phyloP scores from a whole-genome alignment of 192 early-diverging fungal genomes.

The Backusella circina region DNA sequence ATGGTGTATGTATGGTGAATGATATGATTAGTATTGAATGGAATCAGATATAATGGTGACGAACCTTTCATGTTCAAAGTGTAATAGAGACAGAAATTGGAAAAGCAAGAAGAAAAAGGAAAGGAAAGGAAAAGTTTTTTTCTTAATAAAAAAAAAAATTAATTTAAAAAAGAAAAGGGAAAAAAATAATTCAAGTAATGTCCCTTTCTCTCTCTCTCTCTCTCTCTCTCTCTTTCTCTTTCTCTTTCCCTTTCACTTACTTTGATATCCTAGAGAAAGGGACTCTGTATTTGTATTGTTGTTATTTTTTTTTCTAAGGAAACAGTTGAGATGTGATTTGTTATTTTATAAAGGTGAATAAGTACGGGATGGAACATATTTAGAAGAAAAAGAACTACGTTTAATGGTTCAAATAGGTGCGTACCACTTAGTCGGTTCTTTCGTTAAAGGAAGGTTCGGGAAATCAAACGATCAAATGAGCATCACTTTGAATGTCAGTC shows the following conservation, averaged over 20 bases:
- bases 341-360: background rate
- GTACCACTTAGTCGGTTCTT: background rate
- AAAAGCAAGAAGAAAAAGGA: background rate
- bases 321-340: background rate
- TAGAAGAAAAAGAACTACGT: background rate
- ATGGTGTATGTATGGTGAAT: background rate
- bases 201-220: background rate
- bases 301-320: background rate
- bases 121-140: background rate
- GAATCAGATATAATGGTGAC: background rate
- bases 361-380: background rate
- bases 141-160: background rate
- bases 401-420: background rate
- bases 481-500: background rate
- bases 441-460: background rate
- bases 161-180: background rate
- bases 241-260: background rate
- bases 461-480: background rate
- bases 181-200: background rate
- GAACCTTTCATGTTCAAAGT: conserved; percentile 1
- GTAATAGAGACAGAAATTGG: background rate
- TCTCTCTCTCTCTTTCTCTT: background rate
- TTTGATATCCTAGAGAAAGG: background rate
- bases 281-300: background rate
- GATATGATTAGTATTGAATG: background rate